phyloP scores from a whole-genome alignment of 306 rosid genomes.

The Gastrolobium bilobum region DNA sequence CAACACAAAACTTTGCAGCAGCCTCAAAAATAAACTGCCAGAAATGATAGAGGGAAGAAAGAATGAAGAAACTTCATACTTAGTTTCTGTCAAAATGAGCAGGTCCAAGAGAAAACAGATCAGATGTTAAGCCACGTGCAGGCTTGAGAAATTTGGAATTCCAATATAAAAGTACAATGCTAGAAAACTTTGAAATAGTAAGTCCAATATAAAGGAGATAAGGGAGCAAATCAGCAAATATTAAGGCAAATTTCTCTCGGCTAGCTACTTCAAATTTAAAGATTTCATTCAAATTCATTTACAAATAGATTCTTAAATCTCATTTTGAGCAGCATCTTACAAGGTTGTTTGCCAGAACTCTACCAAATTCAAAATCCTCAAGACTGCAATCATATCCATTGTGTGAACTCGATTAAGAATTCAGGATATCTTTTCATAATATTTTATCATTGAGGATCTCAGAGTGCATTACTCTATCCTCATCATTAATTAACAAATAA shows the following conservation, averaged over 20 bases:
- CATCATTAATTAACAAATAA: not conserved
- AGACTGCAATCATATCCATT: not conserved
- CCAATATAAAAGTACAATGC: not conserved
- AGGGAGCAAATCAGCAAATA: not conserved
- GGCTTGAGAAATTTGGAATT: conserved; percentile 20
- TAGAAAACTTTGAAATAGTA: not conserved
- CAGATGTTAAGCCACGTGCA: not conserved
- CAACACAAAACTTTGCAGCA: conserved; percentile 60
- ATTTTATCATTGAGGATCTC: not conserved
- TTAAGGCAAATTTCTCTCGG: not conserved
- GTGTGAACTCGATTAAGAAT: not conserved
- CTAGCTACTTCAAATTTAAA: conserved; percentile 8
- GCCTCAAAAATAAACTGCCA: conserved; percentile 64
- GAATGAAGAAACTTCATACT: conserved; percentile 23
- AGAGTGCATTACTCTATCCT: not conserved
- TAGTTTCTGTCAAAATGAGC: conserved; percentile 8
- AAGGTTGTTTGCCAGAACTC: not conserved
- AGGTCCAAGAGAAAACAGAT: conserved; percentile 27
- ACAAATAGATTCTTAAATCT: not conserved
- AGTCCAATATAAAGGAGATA: not conserved
- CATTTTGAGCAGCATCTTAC: conserved; percentile 4
- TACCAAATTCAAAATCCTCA: conserved; percentile 12
- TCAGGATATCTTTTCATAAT: conserved; percentile 11
- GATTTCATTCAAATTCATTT: not conserved
- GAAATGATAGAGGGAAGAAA: not conserved